Base-by-base conservation (phyloP, 148 eudicot species). In the Drosera capensis region DNA sequence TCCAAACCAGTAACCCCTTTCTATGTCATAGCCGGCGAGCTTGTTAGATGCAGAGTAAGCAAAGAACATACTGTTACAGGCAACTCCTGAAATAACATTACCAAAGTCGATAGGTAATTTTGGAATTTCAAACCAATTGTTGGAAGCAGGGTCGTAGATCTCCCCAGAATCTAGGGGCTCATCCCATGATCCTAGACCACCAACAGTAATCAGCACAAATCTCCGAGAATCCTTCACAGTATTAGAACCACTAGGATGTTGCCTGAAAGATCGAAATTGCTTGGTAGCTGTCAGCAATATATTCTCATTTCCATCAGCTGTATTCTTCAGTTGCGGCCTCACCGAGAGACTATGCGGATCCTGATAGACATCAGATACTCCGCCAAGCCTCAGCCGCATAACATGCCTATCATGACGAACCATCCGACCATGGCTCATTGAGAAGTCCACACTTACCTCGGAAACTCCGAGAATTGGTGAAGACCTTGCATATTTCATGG, bases 301-400 rank as follows among this genome's bases (percentile, higher is more conserved):
- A 25, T 40, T 37, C 20, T 68, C 80, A 45, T 73, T 80, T 49
- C 73, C 94, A 53, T 75, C 84, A 12, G 60, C 52, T n/a, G 75
- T 40, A 61, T 57, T 72, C 60, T 88, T 63, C 17, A 72, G 50
- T 47, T 85, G 93, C 13, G 88, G 75, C 49, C 95, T 76, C 20
- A 90, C 85, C 3, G 99, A 90, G 6, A 90, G 78, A 38, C 95
- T 71, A 51, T 85, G 95, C 23, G 99, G 99, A 68, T 90, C 99
- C 66, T 78, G 95, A 34, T 84, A 90, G 26, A 85, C 87, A 56
- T 90, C 95, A 0, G 87, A 85, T 40, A 71, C 75, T 22, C 93
- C 99, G 24, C 82, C 94, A 24, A 66, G 58, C 46, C 95, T 58
- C 25, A 95, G 65, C 59, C 95, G 58, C 23, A 60, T 56, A 38